These are phyloP conservation scores for Cladophialophora psammophila DNA, from an alignment of 2,329 filamentous ascomycete species.

Conservation along the genomic window DNA sequence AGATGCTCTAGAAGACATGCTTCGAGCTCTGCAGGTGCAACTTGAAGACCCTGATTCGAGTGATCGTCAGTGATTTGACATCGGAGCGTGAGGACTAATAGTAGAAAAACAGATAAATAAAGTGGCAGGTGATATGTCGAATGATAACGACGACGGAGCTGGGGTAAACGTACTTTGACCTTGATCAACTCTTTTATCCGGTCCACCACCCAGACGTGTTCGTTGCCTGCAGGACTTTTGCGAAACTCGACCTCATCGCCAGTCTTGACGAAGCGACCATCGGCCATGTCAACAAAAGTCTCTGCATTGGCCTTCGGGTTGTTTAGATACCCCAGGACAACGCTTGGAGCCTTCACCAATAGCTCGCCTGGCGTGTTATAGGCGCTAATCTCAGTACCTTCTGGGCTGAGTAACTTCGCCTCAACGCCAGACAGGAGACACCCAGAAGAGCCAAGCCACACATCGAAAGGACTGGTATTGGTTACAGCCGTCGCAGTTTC, in stretches of 20 bases:
- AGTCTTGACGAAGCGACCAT: slow-evolving; percentile 72
- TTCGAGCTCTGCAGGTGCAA: slow-evolving; percentile 83
- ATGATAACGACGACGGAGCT: too few relatives aligned
- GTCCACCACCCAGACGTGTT: slow-evolving; percentile 83
- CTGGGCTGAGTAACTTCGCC: slow-evolving; percentile 65
- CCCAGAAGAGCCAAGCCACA: slow-evolving; percentile 74
- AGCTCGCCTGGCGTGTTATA: slow-evolving; percentile 82
- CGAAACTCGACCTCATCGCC: slow-evolving; percentile 81
- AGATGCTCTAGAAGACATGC: slow-evolving; percentile 77
- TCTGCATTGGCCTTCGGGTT: slow-evolving; percentile 84
- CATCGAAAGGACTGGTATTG: slow-evolving; percentile 63
- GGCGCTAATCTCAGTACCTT: not conserved
- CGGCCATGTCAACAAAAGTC: slow-evolving; percentile 68
- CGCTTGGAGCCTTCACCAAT: slow-evolving; percentile 76
- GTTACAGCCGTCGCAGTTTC: slow-evolving; percentile 76
- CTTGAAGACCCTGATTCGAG: slow-evolving; percentile 43
- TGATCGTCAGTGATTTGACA: too few relatives aligned
- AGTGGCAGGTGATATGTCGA: too few relatives aligned
- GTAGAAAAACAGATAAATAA: too few relatives aligned
- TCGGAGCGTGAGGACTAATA: too few relatives aligned
- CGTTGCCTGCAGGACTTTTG: slow-evolving; percentile 66
- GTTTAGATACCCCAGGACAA: slow-evolving; percentile 83
- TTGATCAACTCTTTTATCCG: slow-evolving; percentile 81
- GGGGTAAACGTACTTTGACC: slow-evolving; percentile 64
- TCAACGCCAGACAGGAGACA: slow-evolving; percentile 70